Evolutionary conservation across 2,329 filamentous ascomycete species (phyloP).

Genomic region (Cladophialophora bantiana): DNA sequence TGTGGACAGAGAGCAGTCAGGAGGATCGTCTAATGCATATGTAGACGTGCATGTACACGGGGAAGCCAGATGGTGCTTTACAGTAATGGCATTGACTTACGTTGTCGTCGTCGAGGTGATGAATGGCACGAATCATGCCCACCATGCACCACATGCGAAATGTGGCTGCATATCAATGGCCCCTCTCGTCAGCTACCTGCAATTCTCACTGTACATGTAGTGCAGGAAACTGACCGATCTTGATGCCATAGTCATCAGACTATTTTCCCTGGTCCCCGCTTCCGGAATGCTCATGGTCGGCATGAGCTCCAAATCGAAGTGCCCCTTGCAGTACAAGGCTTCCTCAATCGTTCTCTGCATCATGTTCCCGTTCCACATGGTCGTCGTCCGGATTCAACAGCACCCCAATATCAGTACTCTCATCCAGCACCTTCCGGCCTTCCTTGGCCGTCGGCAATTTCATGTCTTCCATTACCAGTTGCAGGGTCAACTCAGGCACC

Average conservation of each 20-base stretch:
- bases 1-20: no score
- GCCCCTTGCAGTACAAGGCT: not conserved
- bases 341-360: conserved; percentile 43
- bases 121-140: no score
- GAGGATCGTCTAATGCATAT: no score
- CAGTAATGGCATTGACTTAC: no score
- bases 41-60: no score
- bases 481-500: conserved; percentile 71
- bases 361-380: conserved; percentile 57
- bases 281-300: not conserved
- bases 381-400: conserved; percentile 71
- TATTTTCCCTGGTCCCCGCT: not conserved
- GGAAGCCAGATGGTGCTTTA: no score
- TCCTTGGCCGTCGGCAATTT: conserved; percentile 48
- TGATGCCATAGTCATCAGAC: not conserved
- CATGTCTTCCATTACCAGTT: conserved; percentile 67
- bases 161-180: not conserved
- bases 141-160: not conserved
- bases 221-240: not conserved
- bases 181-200: not conserved
- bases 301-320: not conserved
- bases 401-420: conserved; percentile 72
- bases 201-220: not conserved
- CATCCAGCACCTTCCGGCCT: conserved; percentile 64
- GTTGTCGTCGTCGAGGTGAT: no score